Evolutionary conservation across 139 green algal species (phyloP).

Genomic region (Coelastrella sp.): DNA sequence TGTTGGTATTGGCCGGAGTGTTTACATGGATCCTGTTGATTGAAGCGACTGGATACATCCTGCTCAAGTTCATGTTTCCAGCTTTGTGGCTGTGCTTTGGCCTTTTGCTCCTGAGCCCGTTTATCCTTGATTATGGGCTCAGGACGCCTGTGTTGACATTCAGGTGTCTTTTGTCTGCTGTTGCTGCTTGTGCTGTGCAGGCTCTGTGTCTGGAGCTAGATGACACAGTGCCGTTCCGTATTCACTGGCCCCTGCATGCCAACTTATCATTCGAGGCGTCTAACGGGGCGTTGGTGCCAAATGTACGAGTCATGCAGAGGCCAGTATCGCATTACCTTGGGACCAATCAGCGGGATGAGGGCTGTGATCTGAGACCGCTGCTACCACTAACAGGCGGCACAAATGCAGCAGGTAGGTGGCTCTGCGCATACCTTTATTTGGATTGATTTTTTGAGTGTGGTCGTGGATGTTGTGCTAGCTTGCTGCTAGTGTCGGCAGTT

Average conservation of each 20-base stretch:
- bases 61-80: too few relatives aligned
- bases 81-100: too few relatives aligned
- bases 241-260: constrained; percentile 77
- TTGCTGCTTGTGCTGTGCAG: constrained; percentile 16
- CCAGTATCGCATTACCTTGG: constrained; percentile 66
- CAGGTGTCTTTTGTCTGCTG: too few relatives aligned
- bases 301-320: constrained; percentile 61
- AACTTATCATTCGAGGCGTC: constrained; percentile 42
- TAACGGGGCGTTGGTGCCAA: neutral
- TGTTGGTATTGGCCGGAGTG: neutral
- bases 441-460: too few relatives aligned
- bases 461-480: too few relatives aligned
- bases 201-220: constrained; percentile 66
- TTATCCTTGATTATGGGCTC: too few relatives aligned
- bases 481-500: too few relatives aligned
- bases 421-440: too few relatives aligned
- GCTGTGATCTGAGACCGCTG: constrained; percentile 61
- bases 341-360: constrained; percentile 84
- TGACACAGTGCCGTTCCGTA: constrained; percentile 76
- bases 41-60: too few relatives aligned
- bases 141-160: too few relatives aligned
- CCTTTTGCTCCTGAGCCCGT: too few relatives aligned
- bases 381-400: neutral
- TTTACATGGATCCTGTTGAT: too few relatives aligned
- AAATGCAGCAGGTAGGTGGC: constrained; percentile 27